Evolutionary conservation across 192 early-diverging fungal species (phyloP), one percentile per base, ranked within the genome.

Genomic region (Podila verticillata): DNA sequence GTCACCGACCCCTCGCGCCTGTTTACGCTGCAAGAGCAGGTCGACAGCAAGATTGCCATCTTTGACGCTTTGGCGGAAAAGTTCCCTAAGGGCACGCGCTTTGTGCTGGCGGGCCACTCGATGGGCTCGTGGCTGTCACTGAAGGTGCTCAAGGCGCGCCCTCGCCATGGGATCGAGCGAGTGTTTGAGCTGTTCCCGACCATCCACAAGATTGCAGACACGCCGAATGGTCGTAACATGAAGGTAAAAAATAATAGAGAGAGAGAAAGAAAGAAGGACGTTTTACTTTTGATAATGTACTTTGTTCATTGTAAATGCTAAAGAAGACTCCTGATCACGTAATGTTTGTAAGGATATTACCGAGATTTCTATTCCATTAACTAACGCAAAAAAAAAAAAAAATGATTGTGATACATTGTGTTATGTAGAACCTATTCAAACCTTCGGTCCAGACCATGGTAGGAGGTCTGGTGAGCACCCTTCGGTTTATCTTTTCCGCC

Each of bases 181-280:
- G 61, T 92, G 7, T 89, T 94, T 66, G 78, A 82, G 1, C 80
- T 97, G 57, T 97, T 96, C 68, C 96, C 96, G 20, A 93, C 95
- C 1, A 70, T 97, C 10, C 91, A 91, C 28, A 73, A 90, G 24
- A 95, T 97, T 51, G 90, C 87, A 2, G 74, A 86, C n/a, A 94
- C 93, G 22, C 93, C 93, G 0, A 91, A 92, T 15, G 96, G 94
- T 17, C 84, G 84, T 7, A 78, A 89, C 30, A 70, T 94, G 48
- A 75, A 84, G 60, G 89, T 89, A 86, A 57, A 15, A 13, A 30
- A 39, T n/a, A n/a, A n/a, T n/a, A n/a, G n/a, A 56, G 2, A 22
- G 26, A 9, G 0, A 39, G 8, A 17, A 30, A 19, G 26, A 48
- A 64, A 24, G 15, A 61, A 39, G 60, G 26, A 12, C 10, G 8